These are phyloP conservation scores for Phlyctochytrium arcticum DNA, from an alignment of 192 early-diverging fungal species.

Conservation along the genomic window DNA sequence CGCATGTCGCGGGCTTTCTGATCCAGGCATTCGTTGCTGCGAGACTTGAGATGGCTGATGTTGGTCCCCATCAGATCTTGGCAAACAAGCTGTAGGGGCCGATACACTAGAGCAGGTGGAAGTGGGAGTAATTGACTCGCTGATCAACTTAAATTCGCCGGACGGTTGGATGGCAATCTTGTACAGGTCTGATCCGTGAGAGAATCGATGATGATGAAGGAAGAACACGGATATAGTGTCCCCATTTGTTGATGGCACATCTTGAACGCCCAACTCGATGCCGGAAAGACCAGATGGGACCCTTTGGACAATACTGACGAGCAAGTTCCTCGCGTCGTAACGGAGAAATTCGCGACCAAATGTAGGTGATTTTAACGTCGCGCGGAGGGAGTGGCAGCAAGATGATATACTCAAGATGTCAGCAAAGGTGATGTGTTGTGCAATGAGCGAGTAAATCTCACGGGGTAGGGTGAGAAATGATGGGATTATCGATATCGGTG, in stretches of 20 bases:
- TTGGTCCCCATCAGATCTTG: too few relatives aligned
- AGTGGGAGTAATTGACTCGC: background rate
- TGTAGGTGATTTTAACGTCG: background rate
- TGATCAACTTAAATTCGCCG: background rate
- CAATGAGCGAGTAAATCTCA: conserved; percentile 61
- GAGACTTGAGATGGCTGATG: too few relatives aligned
- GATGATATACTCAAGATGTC: conserved; percentile 6
- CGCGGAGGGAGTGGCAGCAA: background rate
- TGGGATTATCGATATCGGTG: background rate
- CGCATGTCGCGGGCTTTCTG: background rate
- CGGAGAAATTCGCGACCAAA: conserved; percentile 12
- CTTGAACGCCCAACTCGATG: background rate
- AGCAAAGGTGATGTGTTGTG: conserved; percentile 46
- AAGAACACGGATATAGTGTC: background rate
- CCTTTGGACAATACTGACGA: conserved; percentile 1
- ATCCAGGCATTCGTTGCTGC: too few relatives aligned
- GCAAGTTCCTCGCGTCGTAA: conserved; percentile 6
- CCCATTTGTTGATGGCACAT: background rate
- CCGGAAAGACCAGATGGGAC: background rate
- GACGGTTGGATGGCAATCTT: background rate
- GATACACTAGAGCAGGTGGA: background rate
- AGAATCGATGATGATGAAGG: background rate
- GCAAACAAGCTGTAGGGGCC: too few relatives aligned
- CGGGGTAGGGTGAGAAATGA: conserved; percentile 6
- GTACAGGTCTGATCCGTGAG: too few relatives aligned